These are phyloP conservation scores for Cnidoscolus chayamansa DNA, from an alignment of 441 rosid genomes.

Conservation along the genomic window DNA sequence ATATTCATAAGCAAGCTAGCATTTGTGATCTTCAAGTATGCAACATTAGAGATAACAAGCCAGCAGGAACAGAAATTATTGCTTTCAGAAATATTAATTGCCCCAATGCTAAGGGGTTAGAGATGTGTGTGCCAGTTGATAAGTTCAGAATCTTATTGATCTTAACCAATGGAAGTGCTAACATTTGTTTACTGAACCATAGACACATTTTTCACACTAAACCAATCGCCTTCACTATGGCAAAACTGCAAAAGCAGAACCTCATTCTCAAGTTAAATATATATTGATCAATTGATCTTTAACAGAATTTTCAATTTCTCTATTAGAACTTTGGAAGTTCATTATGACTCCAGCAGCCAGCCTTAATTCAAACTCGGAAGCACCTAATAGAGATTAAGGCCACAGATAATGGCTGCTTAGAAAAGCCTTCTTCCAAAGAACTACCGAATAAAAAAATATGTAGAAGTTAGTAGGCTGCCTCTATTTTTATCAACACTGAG, in stretches of 20 bases:
- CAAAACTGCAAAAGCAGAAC: not conserved
- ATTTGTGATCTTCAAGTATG: conserved; percentile 1
- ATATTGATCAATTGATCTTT: not conserved
- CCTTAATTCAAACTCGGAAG: not conserved
- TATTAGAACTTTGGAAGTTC: not conserved
- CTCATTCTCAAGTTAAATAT: not conserved
- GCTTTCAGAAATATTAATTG: not conserved
- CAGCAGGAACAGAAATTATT: not conserved
- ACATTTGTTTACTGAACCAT: not conserved
- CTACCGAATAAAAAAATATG: not conserved
- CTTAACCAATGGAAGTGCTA: not conserved
- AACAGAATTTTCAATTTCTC: not conserved
- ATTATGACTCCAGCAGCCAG: not conserved
- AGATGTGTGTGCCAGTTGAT: not conserved
- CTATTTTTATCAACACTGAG: not conserved
- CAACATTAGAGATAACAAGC: conserved; percentile 11
- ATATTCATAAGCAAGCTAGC: conserved; percentile 1
- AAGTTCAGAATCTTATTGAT: conserved; percentile 9
- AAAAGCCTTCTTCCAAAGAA: not conserved
- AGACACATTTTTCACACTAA: not conserved
- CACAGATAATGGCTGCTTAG: not conserved
- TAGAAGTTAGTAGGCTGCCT: not conserved
- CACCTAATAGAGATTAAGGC: not conserved
- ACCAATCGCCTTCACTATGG: not conserved
- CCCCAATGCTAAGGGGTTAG: not conserved